Evolutionary conservation across 352 stramenopile species (phyloP), one percentile per base, ranked within the genome.

Genomic region (Pythium periplocum): DNA sequence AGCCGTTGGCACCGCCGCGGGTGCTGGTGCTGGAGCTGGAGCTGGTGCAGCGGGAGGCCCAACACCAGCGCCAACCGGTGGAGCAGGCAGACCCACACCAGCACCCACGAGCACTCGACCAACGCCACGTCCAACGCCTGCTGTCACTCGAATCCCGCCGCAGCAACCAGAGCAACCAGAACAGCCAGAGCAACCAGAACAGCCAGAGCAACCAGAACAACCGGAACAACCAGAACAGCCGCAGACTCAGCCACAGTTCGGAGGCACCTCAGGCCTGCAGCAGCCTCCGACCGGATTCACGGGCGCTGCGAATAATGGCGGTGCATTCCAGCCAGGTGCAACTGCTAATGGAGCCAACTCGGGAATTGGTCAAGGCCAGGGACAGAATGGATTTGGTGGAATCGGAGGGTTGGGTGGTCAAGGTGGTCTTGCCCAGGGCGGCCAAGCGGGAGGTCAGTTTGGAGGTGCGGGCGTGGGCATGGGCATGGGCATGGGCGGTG

Each of bases 131-230:
- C 41, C 42, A 32, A 44, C 51, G n/a, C 51, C 51, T 4, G 36
- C 42, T 32, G 12, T 37, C 11, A 41, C 42, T 2, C 17, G 44
- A 7, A 31, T 41, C 26, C 11, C 32, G 31, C 30, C 33, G 17
- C 40, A 45, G 40, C 40, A 45, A 17, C 32, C 46, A 10, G 46
- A 52, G 17, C 32, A 52, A 35, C 46, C 46, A 17, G 31, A 32
- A 6, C 44, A 49, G 33, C 50, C 50, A 5, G 36, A 33, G 35
- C 48, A 35, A 37, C 48, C 12, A 17, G 31, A 32, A 6, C 44
- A 49, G 33, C 50, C 50, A 5, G 36, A 33, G 35, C 48, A 35
- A 37, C 48, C 12, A 17, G 31, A 32, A 6, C 44, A 49, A 30
- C n/a, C 11, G 44, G 17, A 26, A 26, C 44, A 7, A 31, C 5